Base-by-base conservation (phyloP, 257 asterid genomes). In the Solanum raphanifolium region DNA sequence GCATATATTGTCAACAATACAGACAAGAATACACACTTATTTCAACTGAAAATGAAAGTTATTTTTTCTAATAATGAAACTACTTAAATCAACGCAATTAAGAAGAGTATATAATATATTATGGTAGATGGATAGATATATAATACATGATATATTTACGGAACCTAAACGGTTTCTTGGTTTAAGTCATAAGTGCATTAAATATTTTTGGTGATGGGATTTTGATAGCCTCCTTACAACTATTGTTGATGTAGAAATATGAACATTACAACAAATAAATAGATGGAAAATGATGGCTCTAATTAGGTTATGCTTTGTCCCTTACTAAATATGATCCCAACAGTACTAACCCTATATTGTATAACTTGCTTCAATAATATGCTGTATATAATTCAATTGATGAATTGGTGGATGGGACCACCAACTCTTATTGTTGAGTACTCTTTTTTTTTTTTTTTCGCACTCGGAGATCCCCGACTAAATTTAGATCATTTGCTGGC, bases 221-320 rank as follows among this genome's bases (percentile, higher is more conserved):
- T 48, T 20, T 82, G 85, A 79, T 81, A 81, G 84, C 38, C 9
- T 79, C 65, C 25, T 43, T 31, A 78, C 84, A 79, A 25, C 84
- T 79, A 35, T 79, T 25, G 8, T 41, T 25, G 65, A 43, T 79
- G 84, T 79, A 27, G 85, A 46, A 79, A 79, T 18, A 81, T 81
- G 68, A 81, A 2, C 66, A 46, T 27, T 27, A 25, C 65, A 79
- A 25, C 84, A 25, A 78, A 41, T 79, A 25, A 79, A 79, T 79
- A 7, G 38, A 79, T 32, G 83, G 58, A 79, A 79, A 25, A 79
- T 41, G 84, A 79, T 27, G 85, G 65, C 27, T 41, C 66, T 79
- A 25, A 41, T 78, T 41, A 41, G 84, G 84, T 41, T 78, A 78
- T 25, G 36, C 25, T 78, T 25, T 78, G 65, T 78, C 65, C 84